Evolutionary conservation across 345 rosid species (phyloP).

Genomic region (Eucalyptus leucophloia): DNA sequence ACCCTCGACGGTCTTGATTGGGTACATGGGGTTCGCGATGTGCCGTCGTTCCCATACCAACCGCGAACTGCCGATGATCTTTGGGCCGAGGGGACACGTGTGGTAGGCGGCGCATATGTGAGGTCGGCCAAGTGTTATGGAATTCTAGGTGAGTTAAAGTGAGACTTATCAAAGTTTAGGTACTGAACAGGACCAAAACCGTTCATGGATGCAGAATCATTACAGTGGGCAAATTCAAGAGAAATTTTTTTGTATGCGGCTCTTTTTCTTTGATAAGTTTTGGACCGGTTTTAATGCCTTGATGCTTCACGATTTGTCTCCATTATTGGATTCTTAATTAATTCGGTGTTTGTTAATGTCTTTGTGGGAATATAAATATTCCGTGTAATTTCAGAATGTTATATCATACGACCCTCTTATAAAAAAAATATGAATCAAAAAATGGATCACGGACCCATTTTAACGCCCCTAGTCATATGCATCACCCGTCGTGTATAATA

Average conservation of each 20-base stretch:
- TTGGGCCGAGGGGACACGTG: background rate
- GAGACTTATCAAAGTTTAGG: background rate
- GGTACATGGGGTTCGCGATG: background rate
- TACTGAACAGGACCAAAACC: background rate
- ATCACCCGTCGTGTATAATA: background rate
- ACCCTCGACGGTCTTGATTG: background rate
- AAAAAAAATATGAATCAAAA: too few species aligned
- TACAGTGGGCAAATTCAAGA: background rate
- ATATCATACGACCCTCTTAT: too few species aligned
- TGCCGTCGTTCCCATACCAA: background rate
- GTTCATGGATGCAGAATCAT: background rate
- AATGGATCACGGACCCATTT: too few species aligned
- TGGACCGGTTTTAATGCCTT: background rate
- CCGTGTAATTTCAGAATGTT: background rate
- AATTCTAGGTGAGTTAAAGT: background rate
- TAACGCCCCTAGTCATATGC: background rate
- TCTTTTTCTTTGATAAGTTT: background rate
- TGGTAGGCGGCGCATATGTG: background rate
- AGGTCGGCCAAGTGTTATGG: background rate
- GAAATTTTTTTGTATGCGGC: background rate
- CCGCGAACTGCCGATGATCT: background rate
- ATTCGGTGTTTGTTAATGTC: background rate
- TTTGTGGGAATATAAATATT: background rate
- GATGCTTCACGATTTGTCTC: background rate
- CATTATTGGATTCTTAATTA: background rate